Evolutionary conservation across 176 grass and related monocot genomes (phyloP).

Genomic region (Oryza meridionalis): DNA sequence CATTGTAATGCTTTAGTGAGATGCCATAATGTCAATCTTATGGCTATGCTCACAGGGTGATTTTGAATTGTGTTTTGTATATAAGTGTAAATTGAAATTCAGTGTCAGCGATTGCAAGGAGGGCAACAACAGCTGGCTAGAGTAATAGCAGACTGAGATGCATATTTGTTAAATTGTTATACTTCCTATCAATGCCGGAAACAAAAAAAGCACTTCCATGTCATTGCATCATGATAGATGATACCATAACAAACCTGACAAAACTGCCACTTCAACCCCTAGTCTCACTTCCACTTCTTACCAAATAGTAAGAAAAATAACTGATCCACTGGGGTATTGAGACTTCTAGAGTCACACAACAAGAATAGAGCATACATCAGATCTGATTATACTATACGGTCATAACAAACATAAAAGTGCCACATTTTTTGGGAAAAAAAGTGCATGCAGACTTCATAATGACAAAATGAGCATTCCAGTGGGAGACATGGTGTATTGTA

Average conservation of each 20-base stretch:
- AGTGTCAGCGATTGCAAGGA: slow-evolving; percentile 14
- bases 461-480: background rate
- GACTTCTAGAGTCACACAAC: background rate
- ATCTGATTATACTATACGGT: background rate
- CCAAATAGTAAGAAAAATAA: background rate
- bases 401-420: background rate
- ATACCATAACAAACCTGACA: background rate
- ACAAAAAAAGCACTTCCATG: slow-evolving; percentile 17
- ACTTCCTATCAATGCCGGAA: background rate
- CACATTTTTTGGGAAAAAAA: background rate
- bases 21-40: background rate
- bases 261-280: background rate
- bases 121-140: slow-evolving; percentile 4
- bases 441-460: background rate
- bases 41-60: background rate
- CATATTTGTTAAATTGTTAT: background rate
- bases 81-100: background rate
- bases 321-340: background rate
- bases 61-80: slow-evolving; percentile 2
- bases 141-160: slow-evolving; percentile 8
- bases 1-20: slow-evolving; percentile 28
- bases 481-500: background rate
- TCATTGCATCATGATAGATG: background rate
- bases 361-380: background rate
- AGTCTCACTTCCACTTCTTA: background rate